Conservation (phyloP, 169 alveolate genomes). For the Cryptosporidium sp. region DNA sequence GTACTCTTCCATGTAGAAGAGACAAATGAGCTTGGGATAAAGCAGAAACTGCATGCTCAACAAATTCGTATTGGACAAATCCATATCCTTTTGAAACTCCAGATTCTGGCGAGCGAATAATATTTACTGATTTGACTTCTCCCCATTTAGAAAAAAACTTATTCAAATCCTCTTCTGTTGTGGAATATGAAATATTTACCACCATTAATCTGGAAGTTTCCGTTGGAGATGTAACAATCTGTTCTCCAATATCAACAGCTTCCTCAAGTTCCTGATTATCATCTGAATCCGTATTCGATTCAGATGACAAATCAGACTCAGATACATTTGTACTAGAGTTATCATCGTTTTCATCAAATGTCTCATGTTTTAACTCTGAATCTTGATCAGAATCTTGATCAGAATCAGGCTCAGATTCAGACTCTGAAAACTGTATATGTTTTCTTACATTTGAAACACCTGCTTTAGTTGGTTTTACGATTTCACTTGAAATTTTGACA, state of each 20-base stretch:
- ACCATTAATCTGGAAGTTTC: slow-evolving; percentile 85
- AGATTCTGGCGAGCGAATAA: slow-evolving; percentile 76
- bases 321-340: slow-evolving; percentile 76
- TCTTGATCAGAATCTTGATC: not conserved
- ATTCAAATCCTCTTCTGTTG: slow-evolving; percentile 89
- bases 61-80: slow-evolving; percentile 83
- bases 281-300: slow-evolving; percentile 59
- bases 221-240: slow-evolving; percentile 48
- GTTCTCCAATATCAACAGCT: slow-evolving; percentile 66
- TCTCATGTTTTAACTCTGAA: slow-evolving; percentile 49
- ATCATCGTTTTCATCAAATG: slow-evolving; percentile 73
- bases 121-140: slow-evolving; percentile 70
- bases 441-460: slow-evolving; percentile 66
- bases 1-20: slow-evolving; percentile 81
- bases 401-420: slow-evolving; percentile 21
- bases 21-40: slow-evolving; percentile 78
- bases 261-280: slow-evolving; percentile 70
- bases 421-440: slow-evolving; percentile 75
- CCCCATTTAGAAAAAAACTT: slow-evolving; percentile 80
- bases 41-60: slow-evolving; percentile 85
- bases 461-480: slow-evolving; percentile 72
- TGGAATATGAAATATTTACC: slow-evolving; percentile 90
- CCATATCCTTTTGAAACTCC: slow-evolving; percentile 82
- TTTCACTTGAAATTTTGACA: slow-evolving; percentile 38
- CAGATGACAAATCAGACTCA: slow-evolving; percentile 75